Evolutionary conservation across 1,139 yeast species (phyloP).

Genomic region (Cylindricascospora bacillispora): DNA sequence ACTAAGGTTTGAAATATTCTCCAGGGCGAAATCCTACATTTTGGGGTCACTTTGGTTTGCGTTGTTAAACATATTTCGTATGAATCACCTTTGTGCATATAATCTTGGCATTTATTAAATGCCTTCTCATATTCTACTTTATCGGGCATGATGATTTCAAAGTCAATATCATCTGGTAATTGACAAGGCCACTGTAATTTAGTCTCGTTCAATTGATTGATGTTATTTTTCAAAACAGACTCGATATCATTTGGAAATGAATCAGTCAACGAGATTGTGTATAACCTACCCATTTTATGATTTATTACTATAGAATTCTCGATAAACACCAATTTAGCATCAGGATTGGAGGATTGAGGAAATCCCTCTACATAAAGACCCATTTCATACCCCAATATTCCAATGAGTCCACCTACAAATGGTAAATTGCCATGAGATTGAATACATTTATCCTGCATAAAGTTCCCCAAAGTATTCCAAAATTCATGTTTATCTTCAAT

Average conservation of each 20-base stretch:
- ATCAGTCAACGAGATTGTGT: constrained; percentile 38
- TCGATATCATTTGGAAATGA: constrained; percentile 14
- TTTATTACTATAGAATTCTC: constrained; percentile 53
- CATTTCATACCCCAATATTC: constrained; percentile 78
- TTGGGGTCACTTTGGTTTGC: constrained; percentile 49
- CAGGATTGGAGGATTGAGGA: constrained; percentile 35
- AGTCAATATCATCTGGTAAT: constrained; percentile 14
- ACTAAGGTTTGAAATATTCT: constrained; percentile 63
- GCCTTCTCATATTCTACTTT: constrained; percentile 41
- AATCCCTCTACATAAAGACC: constrained; percentile 32
- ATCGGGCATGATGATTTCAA: constrained; percentile 36
- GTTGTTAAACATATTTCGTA: constrained; percentile 88
- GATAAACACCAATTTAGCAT: constrained; percentile 60
- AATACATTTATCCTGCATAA: constrained; percentile 31
- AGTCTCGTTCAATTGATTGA: constrained; percentile 1
- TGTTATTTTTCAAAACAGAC: constrained; percentile 2
- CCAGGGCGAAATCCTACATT: constrained; percentile 48
- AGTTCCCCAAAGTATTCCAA: constrained; percentile 32
- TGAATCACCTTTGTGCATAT: constrained; percentile 71
- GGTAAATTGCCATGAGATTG: constrained; percentile 34
- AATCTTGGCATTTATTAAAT: constrained; percentile 55
- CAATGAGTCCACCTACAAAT: constrained; percentile 81
- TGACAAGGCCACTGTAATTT: constrained; percentile 10
- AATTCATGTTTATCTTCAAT: constrained; percentile 16
- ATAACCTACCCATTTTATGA: constrained; percentile 36